Conservation (phyloP, 1,139 yeast genomes). For the Candida sojae region DNA sequence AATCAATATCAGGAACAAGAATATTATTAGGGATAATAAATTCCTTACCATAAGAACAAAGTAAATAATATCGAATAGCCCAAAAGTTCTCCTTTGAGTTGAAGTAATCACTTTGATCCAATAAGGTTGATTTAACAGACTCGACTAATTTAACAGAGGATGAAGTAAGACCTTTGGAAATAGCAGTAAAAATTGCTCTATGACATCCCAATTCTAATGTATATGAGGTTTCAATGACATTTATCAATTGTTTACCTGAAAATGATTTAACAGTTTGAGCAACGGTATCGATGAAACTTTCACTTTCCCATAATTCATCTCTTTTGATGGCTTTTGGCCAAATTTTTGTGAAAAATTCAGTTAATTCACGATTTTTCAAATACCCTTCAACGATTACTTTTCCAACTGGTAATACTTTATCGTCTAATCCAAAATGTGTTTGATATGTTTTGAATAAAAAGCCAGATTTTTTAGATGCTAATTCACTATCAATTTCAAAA, state of each 20-base stretch:
- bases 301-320: conserved; percentile 26
- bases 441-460: conserved; percentile 21
- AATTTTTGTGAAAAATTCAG: conserved; percentile 42
- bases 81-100: conserved; percentile 30
- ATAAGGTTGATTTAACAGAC: conserved; percentile 17
- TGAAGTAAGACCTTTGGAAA: conserved; percentile 41
- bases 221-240: conserved; percentile 16
- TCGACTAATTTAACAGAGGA: conserved; percentile 23
- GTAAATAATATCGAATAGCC: conserved; percentile 47
- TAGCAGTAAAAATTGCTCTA: conserved; percentile 31
- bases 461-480: conserved; percentile 44
- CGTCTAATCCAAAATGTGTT: conserved; percentile 10
- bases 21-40: conserved; percentile 14
- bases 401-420: conserved; percentile 25
- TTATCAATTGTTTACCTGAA: conserved; percentile 47
- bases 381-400: conserved; percentile 47
- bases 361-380: conserved; percentile 60
- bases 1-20: conserved; percentile 9
- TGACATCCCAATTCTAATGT: conserved; percentile 12
- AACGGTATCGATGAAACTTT: conserved; percentile 34
- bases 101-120: conserved; percentile 14
- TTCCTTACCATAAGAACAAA: conserved; percentile 50
- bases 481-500: conserved; percentile 50
- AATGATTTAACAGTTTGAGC: conserved; percentile 42
- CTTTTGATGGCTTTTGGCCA: conserved; percentile 44